These are phyloP conservation scores for Fusarium falciforme DNA, from an alignment of 2,329 filamentous ascomycete species.

Conservation along the genomic window DNA sequence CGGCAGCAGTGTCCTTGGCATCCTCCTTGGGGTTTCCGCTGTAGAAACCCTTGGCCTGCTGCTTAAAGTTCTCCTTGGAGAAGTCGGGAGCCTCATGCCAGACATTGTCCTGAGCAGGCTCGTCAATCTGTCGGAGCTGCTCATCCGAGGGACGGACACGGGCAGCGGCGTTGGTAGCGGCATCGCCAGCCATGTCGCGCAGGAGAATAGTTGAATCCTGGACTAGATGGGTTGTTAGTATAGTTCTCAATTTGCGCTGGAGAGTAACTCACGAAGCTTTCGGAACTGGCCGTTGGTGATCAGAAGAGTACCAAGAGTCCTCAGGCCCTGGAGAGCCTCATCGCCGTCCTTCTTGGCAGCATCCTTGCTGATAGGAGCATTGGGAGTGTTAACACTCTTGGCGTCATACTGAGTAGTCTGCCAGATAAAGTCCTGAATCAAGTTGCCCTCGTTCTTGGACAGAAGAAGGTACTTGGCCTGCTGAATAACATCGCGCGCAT, in stretches of 20 bases:
- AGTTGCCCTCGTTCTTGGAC: slow-evolving; percentile 93
- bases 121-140: slow-evolving; percentile 79
- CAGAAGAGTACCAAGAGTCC: slow-evolving; percentile 87
- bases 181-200: slow-evolving; percentile 92
- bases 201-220: slow-evolving; percentile 84
- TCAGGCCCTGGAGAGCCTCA: slow-evolving; percentile 84
- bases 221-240: slow-evolving; percentile 56
- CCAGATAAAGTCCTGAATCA: slow-evolving; percentile 98
- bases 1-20: slow-evolving; percentile 67
- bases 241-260: not conserved
- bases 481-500: slow-evolving; percentile 82
- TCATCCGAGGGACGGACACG: slow-evolving; percentile 83
- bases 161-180: slow-evolving; percentile 80
- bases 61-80: slow-evolving; percentile 75
- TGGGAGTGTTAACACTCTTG: slow-evolving; percentile 70
- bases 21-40: slow-evolving; percentile 68
- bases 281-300: slow-evolving; percentile 97
- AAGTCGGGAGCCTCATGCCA: slow-evolving; percentile 92
- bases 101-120: slow-evolving; percentile 88
- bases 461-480: slow-evolving; percentile 87
- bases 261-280: slow-evolving; percentile 77
- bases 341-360: slow-evolving; percentile 85
- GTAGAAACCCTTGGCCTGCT: slow-evolving; percentile 73
- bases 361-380: slow-evolving; percentile 78
- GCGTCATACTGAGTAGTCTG: slow-evolving; percentile 82